These are phyloP conservation scores for Metschnikowia cerradonensis DNA, from an alignment of 805 yeast species.

Conservation along the genomic window DNA sequence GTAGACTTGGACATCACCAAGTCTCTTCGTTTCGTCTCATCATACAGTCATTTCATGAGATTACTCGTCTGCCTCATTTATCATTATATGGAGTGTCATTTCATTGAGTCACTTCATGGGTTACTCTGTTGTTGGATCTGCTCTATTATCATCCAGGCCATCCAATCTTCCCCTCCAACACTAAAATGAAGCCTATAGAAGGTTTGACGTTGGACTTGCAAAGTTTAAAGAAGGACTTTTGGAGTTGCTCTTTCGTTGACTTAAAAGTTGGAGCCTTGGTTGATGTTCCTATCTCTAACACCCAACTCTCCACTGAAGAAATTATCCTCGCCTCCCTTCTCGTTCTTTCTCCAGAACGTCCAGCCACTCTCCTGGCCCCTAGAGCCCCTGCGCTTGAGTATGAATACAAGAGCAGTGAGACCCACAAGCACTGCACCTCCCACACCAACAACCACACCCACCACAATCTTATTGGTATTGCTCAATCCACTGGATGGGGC, in stretches of 20 bases:
- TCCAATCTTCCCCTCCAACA: too few species aligned
- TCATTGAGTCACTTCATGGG: too few species aligned
- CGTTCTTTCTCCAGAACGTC: constrained; percentile 48
- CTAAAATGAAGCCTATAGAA: too few species aligned
- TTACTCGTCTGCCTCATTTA: too few species aligned
- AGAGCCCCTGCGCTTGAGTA: constrained; percentile 32
- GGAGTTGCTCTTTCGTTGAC: neutral
- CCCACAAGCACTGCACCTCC: constrained; percentile 41
- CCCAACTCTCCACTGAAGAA: constrained; percentile 45
- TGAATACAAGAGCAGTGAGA: constrained; percentile 30
- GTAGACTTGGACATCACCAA: too few species aligned
- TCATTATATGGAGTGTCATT: too few species aligned
- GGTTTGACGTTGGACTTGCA: too few species aligned
- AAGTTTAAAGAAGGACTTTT: too few species aligned
- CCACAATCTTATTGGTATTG: constrained; percentile 40
- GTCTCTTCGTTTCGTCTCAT: too few species aligned
- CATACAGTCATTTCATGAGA: too few species aligned
- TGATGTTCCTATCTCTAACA: constrained; percentile 44
- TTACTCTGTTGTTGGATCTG: too few species aligned
- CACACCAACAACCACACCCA: constrained; percentile 46
- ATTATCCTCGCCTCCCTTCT: constrained; percentile 35
- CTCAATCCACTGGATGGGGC: constrained; percentile 34
- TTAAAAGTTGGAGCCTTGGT: constrained; percentile 44
- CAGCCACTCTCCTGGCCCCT: constrained; percentile 30
- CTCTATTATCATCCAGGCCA: too few species aligned